Conservation (phyloP, 129 eudicot genomes). For the Artemisia tridentata region DNA sequence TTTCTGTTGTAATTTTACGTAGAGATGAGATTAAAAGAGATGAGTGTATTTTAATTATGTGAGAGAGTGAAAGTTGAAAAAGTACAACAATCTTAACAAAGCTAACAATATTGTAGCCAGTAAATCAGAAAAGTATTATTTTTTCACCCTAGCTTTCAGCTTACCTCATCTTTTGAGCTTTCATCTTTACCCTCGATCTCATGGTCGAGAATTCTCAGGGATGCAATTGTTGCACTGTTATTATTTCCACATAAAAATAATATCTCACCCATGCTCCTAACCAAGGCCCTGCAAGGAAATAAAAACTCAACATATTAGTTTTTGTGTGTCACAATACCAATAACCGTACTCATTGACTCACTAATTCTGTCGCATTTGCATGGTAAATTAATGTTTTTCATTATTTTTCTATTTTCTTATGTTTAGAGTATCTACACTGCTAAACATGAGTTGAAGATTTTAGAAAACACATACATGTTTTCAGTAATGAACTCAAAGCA, state of each 20-base stretch:
- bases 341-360: not conserved
- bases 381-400: not conserved
- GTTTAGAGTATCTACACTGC: not conserved
- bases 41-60: too few relatives aligned
- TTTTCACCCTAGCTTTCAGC: slow-evolving; percentile 7
- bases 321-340: slow-evolving; percentile 6
- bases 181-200: slow-evolving; percentile 44
- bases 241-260: slow-evolving; percentile 84
- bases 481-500: slow-evolving; percentile 12
- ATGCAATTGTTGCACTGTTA: slow-evolving; percentile 69
- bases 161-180: slow-evolving; percentile 67
- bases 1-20: too few relatives aligned
- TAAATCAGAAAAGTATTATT: not conserved
- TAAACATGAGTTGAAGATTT: too few relatives aligned
- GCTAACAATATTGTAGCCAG: too few relatives aligned
- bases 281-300: slow-evolving; percentile 71
- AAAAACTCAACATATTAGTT: slow-evolving; percentile 1
- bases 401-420: not conserved
- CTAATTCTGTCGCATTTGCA: not conserved
- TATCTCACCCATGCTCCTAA: slow-evolving; percentile 82
- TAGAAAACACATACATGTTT: not conserved
- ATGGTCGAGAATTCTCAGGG: slow-evolving; percentile 46
- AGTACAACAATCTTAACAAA: too few relatives aligned
- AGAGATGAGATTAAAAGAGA: too few relatives aligned
- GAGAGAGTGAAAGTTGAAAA: too few relatives aligned